Percentiles rank a stretch among this genome's conserved stretches.
Evolutionary conservation across 805 yeast species (phyloP).

Genomic region (Saccharomycopsis capsularis): DNA sequence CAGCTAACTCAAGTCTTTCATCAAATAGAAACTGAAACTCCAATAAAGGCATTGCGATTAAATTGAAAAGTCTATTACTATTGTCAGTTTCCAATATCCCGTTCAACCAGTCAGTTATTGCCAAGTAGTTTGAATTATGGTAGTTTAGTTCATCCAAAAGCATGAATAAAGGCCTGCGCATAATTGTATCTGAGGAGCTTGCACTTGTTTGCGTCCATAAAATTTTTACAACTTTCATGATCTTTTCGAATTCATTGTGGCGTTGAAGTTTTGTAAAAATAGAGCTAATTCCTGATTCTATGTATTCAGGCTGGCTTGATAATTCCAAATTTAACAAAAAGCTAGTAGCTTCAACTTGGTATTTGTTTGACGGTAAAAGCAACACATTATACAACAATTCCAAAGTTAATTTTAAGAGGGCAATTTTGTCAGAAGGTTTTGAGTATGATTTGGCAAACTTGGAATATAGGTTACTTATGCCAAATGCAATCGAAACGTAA

Average conservation of each 20-base stretch:
- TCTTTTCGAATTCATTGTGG: constrained; percentile 33
- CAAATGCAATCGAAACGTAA: constrained; percentile 34
- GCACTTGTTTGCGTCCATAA: constrained; percentile 71
- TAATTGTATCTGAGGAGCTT: constrained; percentile 31
- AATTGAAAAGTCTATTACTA: constrained; percentile 51
- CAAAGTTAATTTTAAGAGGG: constrained; percentile 36
- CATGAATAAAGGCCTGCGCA: constrained; percentile 58
- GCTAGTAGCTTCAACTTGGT: constrained; percentile 67
- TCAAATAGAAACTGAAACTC: constrained; percentile 31
- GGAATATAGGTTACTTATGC: constrained; percentile 36
- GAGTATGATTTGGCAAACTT: constrained; percentile 30
- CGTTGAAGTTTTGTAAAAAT: constrained; percentile 38
- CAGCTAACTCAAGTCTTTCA: constrained; percentile 30
- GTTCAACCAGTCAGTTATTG: constrained; percentile 44
- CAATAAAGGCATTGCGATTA: constrained; percentile 50
- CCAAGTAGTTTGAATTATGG: constrained; percentile 33
- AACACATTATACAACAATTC: constrained; percentile 51
- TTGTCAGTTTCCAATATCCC: constrained; percentile 44
- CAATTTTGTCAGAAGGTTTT: constrained; percentile 29
- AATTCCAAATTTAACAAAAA: constrained; percentile 55
- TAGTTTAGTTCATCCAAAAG: constrained; percentile 57
- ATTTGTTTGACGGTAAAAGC: constrained; percentile 40
- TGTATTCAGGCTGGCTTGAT: constrained; percentile 42
- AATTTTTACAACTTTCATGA: constrained; percentile 29
- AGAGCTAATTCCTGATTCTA: constrained; percentile 68